phyloP scores from a whole-genome alignment of 2,329 filamentous ascomycete genomes.

The Diatrype stigma region DNA sequence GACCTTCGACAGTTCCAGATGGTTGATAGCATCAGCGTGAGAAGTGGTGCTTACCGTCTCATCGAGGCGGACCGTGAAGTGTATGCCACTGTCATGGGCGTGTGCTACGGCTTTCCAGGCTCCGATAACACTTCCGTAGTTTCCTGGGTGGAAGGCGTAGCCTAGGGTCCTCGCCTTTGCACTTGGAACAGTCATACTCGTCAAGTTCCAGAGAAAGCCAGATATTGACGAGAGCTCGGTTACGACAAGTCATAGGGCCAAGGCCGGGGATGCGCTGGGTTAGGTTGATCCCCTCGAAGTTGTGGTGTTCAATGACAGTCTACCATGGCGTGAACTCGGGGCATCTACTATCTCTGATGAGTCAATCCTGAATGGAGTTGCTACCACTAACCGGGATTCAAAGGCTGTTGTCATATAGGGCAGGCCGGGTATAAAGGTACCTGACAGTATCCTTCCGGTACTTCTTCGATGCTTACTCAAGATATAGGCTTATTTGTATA shows the following conservation, averaged over 20 bases:
- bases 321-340: conserved; percentile 26
- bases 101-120: conserved; percentile 6
- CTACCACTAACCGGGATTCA: not conserved
- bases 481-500: not conserved
- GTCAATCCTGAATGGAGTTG: not conserved
- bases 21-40: conserved; percentile 6
- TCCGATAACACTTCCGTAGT: conserved; percentile 17
- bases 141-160: conserved; percentile 12
- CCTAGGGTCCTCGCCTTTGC: not conserved
- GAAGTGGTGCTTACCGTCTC: conserved; percentile 4
- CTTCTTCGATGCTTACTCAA: not conserved
- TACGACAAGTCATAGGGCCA: conserved; percentile 23
- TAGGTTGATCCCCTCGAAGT: conserved; percentile 26
- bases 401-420: not conserved
- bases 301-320: conserved; percentile 22
- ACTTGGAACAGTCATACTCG: conserved; percentile 21
- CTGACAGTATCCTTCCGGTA: not conserved
- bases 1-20: conserved; percentile 4
- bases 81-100: not conserved
- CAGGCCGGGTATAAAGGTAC: not conserved
- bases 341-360: conserved; percentile 3
- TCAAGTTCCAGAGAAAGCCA: conserved; percentile 28
- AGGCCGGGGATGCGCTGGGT: conserved; percentile 26
- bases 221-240: conserved; percentile 22
- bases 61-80: not conserved